Evolutionary conservation across 2,329 filamentous ascomycete species (phyloP).

Genomic region (Parafenestella ontariensis): DNA sequence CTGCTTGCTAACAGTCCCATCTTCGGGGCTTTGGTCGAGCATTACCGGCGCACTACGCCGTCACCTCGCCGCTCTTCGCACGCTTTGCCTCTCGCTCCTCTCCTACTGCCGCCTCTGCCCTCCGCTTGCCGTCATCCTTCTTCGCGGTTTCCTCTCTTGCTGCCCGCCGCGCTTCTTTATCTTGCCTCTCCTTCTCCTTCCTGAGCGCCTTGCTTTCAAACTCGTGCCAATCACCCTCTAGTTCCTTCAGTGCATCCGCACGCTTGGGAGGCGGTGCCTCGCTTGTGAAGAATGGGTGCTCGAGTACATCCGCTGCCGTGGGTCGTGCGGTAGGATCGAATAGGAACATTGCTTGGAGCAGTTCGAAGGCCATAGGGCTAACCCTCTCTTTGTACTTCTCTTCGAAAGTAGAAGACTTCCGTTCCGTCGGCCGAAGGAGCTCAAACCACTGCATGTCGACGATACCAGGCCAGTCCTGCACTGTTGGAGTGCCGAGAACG

Average conservation of each 20-base stretch:
- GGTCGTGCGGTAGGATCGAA: conserved; percentile 88
- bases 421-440: conserved; percentile 79
- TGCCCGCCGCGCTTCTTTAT: conserved; percentile 60
- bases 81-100: conserved; percentile 45
- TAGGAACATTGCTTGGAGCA: conserved; percentile 83
- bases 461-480: conserved; percentile 84
- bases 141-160: conserved; percentile 39
- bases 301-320: conserved; percentile 80
- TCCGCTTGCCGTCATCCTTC: conserved; percentile 44
- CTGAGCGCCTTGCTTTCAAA: conserved; percentile 95
- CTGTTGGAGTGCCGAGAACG: conserved; percentile 85
- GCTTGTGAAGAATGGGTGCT: conserved; percentile 84
- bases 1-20: not conserved
- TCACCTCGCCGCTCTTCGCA: conserved; percentile 31
- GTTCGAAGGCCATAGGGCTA: conserved; percentile 80
- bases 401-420: conserved; percentile 76
- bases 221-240: conserved; percentile 97
- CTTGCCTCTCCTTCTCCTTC: conserved; percentile 80
- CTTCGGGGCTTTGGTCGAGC: not conserved
- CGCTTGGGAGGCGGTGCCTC: conserved; percentile 81
- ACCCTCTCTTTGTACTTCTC: conserved; percentile 82
- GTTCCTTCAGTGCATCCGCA: conserved; percentile 78
- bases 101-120: conserved; percentile 37
- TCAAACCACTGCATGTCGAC: conserved; percentile 98
- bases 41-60: conserved; percentile 8